Evolutionary conservation across 1,284 basidiomycete genomes (phyloP), one percentile per base, ranked within the genome.

Genomic region (Fomes fomentarius): DNA sequence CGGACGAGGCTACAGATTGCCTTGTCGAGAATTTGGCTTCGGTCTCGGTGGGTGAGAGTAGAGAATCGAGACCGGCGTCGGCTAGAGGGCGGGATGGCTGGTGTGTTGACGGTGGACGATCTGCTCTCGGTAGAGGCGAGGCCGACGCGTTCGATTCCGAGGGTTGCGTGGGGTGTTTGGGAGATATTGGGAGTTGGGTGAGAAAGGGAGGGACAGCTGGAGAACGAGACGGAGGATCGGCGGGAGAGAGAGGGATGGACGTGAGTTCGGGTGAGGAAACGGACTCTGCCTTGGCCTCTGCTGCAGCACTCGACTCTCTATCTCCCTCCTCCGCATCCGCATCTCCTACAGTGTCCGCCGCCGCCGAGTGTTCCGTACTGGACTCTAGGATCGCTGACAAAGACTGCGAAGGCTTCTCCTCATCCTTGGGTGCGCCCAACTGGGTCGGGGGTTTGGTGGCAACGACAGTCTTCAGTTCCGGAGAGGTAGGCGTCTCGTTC

Each of bases 1-100:
- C 83, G 10, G 83, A 79, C 39, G 77, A 77, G 9, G 78, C 73
- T 26, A 79, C 65, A 15, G 81, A 84, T 50, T 77, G 74, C 37
- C 77, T 63, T 4, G 61, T 54, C 4, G 66, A 66, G 50, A 66
- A 61, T 52, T 50, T 56, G 50, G 47, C 62, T 30, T 62, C 52
- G 14, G 63, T 51, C 14, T 58, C 66, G 26, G 67, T 72, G 0
- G 77, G 77, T 15, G 77, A 79, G 40, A 79, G 71, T 2, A 79
- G 57, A 19, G 76, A 71, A 58, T 79, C 74, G 7, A 79, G 67
- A 2, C 54, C 47, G 2, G 49, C 51, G 8, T 51, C 45, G 1
- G 49, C 9, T 47, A 7, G 22, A 26, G 4, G 37, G 37, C 26
- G 39, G 43, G 14, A n/a, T 34, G 8, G 44, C 44, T 8, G 50